phyloP scores from a whole-genome alignment of 164 flowering plant genomes.

The Buxus sempervirens region DNA sequence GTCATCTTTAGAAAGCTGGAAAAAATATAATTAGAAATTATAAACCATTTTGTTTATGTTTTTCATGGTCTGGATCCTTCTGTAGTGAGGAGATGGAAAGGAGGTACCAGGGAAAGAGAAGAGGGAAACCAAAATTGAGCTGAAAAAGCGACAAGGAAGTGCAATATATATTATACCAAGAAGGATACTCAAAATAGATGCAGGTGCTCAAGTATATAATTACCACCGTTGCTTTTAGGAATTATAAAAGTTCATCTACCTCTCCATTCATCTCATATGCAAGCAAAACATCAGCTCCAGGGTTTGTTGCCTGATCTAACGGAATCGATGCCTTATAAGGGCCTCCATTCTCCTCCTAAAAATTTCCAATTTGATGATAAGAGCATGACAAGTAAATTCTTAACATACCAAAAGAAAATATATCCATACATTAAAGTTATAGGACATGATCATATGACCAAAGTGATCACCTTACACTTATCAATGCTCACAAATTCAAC shows the following conservation, averaged over 20 bases:
- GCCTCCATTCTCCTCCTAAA: conserved; percentile 98
- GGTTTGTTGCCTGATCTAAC: conserved; percentile 76
- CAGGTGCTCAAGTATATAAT: neutral
- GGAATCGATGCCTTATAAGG: conserved; percentile 99
- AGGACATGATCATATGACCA: neutral
- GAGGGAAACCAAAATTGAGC: neutral
- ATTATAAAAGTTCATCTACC: conserved; percentile 35
- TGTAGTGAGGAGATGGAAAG: neutral
- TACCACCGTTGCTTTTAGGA: neutral
- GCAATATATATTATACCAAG: neutral
- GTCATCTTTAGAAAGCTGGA: too few species aligned
- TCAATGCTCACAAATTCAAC: conserved; percentile 96
- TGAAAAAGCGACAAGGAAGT: neutral
- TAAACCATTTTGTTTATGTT: too few species aligned
- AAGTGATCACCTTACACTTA: conserved; percentile 70
- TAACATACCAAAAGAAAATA: conserved; percentile 7
- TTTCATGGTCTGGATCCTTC: too few species aligned
- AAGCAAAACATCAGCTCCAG: conserved; percentile 89
- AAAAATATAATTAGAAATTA: too few species aligned
- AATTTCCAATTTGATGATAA: neutral
- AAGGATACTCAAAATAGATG: neutral
- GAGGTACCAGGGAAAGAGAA: neutral
- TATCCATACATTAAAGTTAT: neutral
- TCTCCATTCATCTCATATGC: conserved; percentile 99
- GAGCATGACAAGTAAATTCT: neutral